Evolutionary conservation across 192 early-diverging fungal species (phyloP), one percentile per base, ranked within the genome.

Genomic region (Backusella luteola): DNA sequence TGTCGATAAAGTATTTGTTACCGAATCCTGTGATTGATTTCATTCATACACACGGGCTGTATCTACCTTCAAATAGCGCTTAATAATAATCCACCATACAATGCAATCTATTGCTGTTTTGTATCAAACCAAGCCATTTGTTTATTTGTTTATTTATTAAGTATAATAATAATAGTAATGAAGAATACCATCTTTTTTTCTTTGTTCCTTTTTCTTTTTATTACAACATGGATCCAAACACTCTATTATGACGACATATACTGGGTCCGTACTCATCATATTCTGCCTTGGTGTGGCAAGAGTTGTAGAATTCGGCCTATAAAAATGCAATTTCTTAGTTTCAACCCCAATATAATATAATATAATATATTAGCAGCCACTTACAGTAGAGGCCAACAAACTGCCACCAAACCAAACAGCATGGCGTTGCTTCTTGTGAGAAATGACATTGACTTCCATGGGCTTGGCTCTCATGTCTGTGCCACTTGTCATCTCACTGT

Each of bases 391-490:
- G 34, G 95, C 96, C 81, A 99, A 86, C 76, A 98, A 87, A 85
- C 94, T 96, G 73, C 96, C 98, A 76, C 98, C 98, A 81, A 94
- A 98, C 98, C 98, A 99, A 23, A 99, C 98, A n/a, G 98, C 98
- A 78, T 99, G 94, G 59, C 98, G 90, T 83, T 99, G 98, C 84
- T 95, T 96, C 90, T 96, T 96, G 91, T 99, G 97, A n/a, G 92
- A 91, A 38, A 99, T 88, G 46, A 99, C 98, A 77, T 96, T 98
- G 63, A 99, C 98, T 35, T 98, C 97, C 79, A 99, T 95, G 35
- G 91, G 90, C 59, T 88, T 93, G 66, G 76, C 83, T 77, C 80
- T 80, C 73, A 90, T 63, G 52, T 74, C 79, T 67, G 92, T 87
- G 66, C 93, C 91, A 82, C 90, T 93, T 41, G 94, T 85, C 52